These are phyloP conservation scores for Sanghuangporus weigelae DNA, from an alignment of 1,284 basidiomycete species.

Conservation along the genomic window DNA sequence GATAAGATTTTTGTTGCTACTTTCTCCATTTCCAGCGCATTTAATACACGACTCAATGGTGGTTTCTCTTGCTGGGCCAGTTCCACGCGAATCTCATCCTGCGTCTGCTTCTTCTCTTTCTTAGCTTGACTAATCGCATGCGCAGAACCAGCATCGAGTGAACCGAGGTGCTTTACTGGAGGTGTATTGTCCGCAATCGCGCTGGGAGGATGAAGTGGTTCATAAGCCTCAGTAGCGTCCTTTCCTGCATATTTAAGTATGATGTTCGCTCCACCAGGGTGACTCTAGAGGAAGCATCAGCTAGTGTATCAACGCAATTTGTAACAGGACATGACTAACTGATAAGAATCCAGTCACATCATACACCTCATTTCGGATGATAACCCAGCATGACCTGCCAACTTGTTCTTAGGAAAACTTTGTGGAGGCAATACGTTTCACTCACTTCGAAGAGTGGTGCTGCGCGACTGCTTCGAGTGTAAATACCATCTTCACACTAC, in stretches of 20 bases:
- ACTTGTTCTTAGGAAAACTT: not conserved
- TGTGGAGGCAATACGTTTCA: constrained; percentile 10
- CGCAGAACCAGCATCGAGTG: constrained; percentile 52
- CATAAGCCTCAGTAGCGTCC: constrained; percentile 71
- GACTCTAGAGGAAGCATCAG: constrained; percentile 42
- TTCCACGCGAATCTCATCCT: constrained; percentile 69
- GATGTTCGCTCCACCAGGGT: constrained; percentile 77
- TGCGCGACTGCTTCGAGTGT: constrained; percentile 41
- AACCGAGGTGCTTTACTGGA: constrained; percentile 64
- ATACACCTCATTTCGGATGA: constrained; percentile 73
- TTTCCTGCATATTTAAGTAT: constrained; percentile 77
- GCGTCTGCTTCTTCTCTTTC: constrained; percentile 46
- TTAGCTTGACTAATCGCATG: constrained; percentile 35
- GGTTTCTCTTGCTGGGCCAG: constrained; percentile 56
- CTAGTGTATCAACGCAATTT: not conserved
- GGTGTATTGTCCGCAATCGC: constrained; percentile 66
- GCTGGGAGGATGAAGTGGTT: constrained; percentile 70
- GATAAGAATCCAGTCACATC: constrained; percentile 83
- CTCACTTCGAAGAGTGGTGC: constrained; percentile 49
- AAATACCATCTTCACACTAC: constrained; percentile 20
- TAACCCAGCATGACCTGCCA: constrained; percentile 75
- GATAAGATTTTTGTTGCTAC: constrained; percentile 63
- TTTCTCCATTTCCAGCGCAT: constrained; percentile 71
- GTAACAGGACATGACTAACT: constrained; percentile 31
- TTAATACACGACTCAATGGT: constrained; percentile 59